Percentiles rank a stretch among this genome's conserved stretches.
Conservation (phyloP, 257 asterid species). For the Datura wrightii region DNA sequence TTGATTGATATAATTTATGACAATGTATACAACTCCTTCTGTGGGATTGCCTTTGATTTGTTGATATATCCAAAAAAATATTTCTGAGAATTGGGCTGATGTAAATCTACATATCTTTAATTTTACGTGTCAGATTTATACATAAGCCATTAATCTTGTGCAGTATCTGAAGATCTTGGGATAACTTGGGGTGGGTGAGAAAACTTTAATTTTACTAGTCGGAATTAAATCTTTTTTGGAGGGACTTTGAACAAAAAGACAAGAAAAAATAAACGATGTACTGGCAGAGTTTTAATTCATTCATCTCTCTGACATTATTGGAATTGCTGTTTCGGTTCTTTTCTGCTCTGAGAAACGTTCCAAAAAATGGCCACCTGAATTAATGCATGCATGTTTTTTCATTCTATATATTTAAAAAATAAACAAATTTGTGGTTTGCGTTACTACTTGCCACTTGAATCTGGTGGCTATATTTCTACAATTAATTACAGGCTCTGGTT, state of each 20-base stretch:
- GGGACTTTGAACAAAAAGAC: background rate
- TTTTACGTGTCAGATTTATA: background rate
- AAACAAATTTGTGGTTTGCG: background rate
- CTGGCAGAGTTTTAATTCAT: conserved; percentile 27
- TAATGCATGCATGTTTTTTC: conserved; percentile 5
- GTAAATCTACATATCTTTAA: background rate
- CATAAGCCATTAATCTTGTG: background rate
- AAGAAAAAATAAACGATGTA: background rate
- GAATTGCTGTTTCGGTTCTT: conserved; percentile 32
- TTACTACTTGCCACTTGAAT: background rate
- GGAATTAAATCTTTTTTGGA: background rate
- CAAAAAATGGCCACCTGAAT: conserved; percentile 35
- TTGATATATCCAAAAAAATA: background rate
- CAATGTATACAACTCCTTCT: too few relatives aligned
- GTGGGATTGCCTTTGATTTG: background rate
- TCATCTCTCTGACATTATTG: conserved; percentile 26
- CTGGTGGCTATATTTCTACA: background rate
- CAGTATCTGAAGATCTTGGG: background rate
- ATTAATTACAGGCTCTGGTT: background rate
- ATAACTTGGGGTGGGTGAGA: background rate
- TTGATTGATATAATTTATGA: too few relatives aligned
- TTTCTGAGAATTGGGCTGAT: too few relatives aligned
- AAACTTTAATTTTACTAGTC: background rate
- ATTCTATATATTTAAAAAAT: too few relatives aligned
- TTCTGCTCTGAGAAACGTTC: conserved; percentile 2